Evolutionary conservation across 1,139 yeast genomes (phyloP), one percentile per base, ranked within the genome.

Genomic region (Suhomyces anneliseae): DNA sequence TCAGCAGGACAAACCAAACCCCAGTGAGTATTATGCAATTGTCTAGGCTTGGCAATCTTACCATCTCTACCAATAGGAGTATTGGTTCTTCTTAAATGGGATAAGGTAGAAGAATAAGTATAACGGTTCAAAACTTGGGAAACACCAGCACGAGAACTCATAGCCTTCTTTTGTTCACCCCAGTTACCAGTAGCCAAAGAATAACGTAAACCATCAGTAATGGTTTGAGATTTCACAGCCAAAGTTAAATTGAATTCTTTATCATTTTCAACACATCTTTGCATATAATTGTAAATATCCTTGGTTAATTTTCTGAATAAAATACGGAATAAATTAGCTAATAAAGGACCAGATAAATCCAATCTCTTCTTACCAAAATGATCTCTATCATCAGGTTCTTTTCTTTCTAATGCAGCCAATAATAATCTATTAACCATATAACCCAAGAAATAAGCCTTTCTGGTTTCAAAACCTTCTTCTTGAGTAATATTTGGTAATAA

Each of bases 161-260:
- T 93, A 24, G 98, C 98, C 71, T 93, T 95, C 85, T 92, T 93
- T 69, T 93, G 99, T 72, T 95, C 99, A 74, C 99, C 99, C 99
- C 99, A 93, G 73, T 95, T 93, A 77, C 99, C 99, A 14, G 99
- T 93, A 44, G 99, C 99, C 60, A 93, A 79, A 35, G 99, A 95
- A 71, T 93, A 95, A 68, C 95, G 88, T 69, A 93, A 82, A 66
- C 99, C 99, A 55, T 95, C 95, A 37, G 99, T 95, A 59, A 93
- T 90, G 7, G 98, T 93, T 59, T 92, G 95, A 19, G 98, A 90
- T 72, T 93, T 93, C 57, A 93, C 98, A 31, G 99, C 99, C 61
- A 93, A 79, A 39, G 96, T 92, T 71, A 93, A 81, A 66, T 93
- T 93, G 77, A 93, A 93, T 68, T 92, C 99, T 68, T 90, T 90